These are phyloP conservation scores for Sclerotinia spermophila DNA, from an alignment of 2,329 filamentous ascomycete genomes.

Conservation along the genomic window DNA sequence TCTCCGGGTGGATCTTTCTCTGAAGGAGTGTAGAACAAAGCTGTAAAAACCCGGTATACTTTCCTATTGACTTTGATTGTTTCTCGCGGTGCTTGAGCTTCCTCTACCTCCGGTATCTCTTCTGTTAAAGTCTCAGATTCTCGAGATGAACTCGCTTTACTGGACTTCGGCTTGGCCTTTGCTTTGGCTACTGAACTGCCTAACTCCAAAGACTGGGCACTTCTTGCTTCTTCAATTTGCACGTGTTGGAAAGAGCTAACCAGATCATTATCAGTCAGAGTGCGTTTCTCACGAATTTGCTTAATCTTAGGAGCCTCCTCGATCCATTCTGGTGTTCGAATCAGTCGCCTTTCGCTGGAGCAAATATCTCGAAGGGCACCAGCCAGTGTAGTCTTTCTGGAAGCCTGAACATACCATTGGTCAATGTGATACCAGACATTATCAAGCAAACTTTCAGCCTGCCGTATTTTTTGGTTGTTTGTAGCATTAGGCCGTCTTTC, in stretches of 20 bases:
- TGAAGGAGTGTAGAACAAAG: not conserved
- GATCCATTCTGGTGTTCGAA: not conserved
- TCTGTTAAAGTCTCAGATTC: not conserved
- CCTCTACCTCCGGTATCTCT: not conserved
- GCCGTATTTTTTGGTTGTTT: not conserved
- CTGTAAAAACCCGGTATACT: not conserved
- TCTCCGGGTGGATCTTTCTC: constrained; percentile 1
- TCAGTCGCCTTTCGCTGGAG: not conserved
- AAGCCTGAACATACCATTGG: not conserved
- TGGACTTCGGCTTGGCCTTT: not conserved
- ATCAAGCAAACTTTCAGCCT: not conserved
- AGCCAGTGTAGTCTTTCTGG: not conserved
- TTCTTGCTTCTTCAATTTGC: not conserved
- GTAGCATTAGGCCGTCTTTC: not conserved
- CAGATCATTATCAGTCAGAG: no score
- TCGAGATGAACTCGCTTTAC: not conserved
- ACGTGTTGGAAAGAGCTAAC: not conserved
- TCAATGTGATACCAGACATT: not conserved
- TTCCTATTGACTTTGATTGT: not conserved
- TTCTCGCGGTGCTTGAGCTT: not conserved
- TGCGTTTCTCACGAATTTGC: no score
- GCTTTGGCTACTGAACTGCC: not conserved
- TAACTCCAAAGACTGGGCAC: not conserved
- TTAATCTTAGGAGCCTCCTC: not conserved
- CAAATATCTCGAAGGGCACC: not conserved